phyloP scores from a whole-genome alignment of 1,284 basidiomycete genomes.

The Leccinum pachyderme region DNA sequence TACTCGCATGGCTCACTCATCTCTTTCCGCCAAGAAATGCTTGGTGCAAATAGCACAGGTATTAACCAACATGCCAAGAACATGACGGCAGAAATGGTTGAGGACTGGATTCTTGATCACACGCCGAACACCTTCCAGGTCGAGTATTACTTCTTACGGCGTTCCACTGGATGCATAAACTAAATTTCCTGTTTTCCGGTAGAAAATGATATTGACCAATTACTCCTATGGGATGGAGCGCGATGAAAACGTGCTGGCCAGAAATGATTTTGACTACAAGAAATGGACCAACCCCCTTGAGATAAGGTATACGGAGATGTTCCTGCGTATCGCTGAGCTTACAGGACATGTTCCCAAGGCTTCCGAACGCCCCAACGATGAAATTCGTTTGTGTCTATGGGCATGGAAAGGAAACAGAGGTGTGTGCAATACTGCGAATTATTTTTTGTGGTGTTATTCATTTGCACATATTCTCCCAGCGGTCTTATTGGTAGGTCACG shows the following conservation, averaged over 20 bases:
- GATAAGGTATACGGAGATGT: conserved; percentile 51
- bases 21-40: conserved; percentile 58
- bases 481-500: conserved; percentile 67
- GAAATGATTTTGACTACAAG: conserved; percentile 68
- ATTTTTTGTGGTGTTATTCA: conserved; percentile 3
- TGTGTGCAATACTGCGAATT: conserved; percentile 30
- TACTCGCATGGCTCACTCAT: conserved; percentile 83
- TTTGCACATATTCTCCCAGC: conserved; percentile 36
- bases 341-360: conserved; percentile 38
- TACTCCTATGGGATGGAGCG: conserved; percentile 94
- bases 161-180: not conserved
- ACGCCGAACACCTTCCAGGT: conserved; percentile 85
- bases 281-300: conserved; percentile 98
- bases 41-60: not conserved
- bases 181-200: conserved; percentile 7
- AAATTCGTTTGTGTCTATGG: conserved; percentile 95
- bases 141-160: conserved; percentile 10
- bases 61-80: conserved; percentile 46
- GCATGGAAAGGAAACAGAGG: conserved; percentile 95
- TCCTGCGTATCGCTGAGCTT: not conserved
- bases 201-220: conserved; percentile 89
- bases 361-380: conserved; percentile 92
- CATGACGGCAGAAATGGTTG: conserved; percentile 79
- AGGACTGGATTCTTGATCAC: conserved; percentile 81
- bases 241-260: conserved; percentile 60